phyloP scores from a whole-genome alignment of 2,329 filamentous ascomycete species.

The Epichloe sylvatica region DNA sequence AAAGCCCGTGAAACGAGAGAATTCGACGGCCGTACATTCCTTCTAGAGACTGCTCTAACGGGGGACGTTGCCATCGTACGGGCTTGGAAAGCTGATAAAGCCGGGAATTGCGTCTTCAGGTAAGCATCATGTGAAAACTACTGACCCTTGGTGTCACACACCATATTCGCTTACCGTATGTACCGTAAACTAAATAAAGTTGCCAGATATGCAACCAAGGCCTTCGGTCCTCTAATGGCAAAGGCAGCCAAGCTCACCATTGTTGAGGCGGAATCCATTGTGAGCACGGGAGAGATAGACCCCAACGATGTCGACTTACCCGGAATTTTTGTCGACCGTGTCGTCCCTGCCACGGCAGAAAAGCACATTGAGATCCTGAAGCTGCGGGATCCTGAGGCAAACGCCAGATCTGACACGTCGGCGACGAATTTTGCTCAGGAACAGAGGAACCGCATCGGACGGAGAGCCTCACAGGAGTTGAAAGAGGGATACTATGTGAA shows the following conservation, averaged over 20 bases:
- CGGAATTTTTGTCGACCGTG: slow-evolving; percentile 70
- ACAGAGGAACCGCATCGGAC: slow-evolving; percentile 58
- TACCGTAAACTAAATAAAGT: too few relatives aligned
- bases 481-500: slow-evolving; percentile 72
- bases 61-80: slow-evolving; percentile 64
- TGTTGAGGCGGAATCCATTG: slow-evolving; percentile 75
- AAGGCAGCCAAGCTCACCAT: slow-evolving; percentile 68
- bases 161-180: too few relatives aligned
- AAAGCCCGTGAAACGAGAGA: slow-evolving; percentile 54
- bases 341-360: slow-evolving; percentile 56
- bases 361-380: slow-evolving; percentile 63
- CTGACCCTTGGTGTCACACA: too few relatives aligned
- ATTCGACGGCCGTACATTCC: slow-evolving; percentile 58
- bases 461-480: slow-evolving; percentile 64
- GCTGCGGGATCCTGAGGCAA: slow-evolving; percentile 30
- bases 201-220: slow-evolving; percentile 47
- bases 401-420: slow-evolving; percentile 20
- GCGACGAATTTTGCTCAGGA: slow-evolving; percentile 30
- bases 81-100: slow-evolving; percentile 61
- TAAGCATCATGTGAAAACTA: slow-evolving; percentile 14
- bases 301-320: slow-evolving; percentile 65
- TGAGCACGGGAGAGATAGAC: slow-evolving; percentile 57
- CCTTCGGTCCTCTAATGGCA: slow-evolving; percentile 64
- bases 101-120: slow-evolving; percentile 69
- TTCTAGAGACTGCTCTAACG: slow-evolving; percentile 64